Evolutionary conservation across 2,329 filamentous ascomycete genomes (phyloP), one percentile per base, ranked within the genome.

Genomic region (Botrytis fragariae): DNA sequence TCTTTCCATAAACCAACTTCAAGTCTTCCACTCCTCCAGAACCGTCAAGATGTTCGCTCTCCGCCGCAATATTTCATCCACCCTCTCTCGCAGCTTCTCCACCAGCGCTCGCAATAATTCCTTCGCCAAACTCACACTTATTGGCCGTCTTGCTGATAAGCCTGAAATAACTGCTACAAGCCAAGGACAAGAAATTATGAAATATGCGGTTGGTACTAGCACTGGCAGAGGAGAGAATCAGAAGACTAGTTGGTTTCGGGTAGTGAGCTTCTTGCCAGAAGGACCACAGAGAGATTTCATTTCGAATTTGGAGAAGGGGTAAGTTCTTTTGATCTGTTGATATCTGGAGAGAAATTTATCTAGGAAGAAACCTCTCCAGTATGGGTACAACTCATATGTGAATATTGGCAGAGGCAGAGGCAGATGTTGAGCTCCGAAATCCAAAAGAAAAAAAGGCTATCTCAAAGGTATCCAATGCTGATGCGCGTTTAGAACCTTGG

Each of bases 171-270:
- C 88, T 54, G 83, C 89, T 74, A 93, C 92, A 65, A 87, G 88
- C 79, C 91, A 85, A 70, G 94, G 94, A 74, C 87, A 87, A 76
- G 92, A 97, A 76, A 80, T 97, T 74, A 81, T 98, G 80, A 89
- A 88, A 79, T 98, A 97, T 82, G 85, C 90, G 7, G 85, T 99
- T 75, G 95, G 89, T 69, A 92, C 90, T 79, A 90, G 85, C 82
- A 82, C 82, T 74, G 94, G 94, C 22, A 84, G 86, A 75, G 85
- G 84, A 77, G 92, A 95, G 25, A 92, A 93, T 83, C 87, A 89
- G 80, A 87, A 90, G 81, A 93, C 92, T 44, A 96, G 91, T 86
- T 98, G 93, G 92, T 98, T 97, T 87, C 87, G 87, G 73, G 86
- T 98, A 72, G 86, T 90, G 48, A 90, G 87, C 84, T 98, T 98